Evolutionary conservation across 352 stramenopile species (phyloP), one percentile per base, ranked within the genome.

Genomic region (Phytophthora podocarpi): DNA sequence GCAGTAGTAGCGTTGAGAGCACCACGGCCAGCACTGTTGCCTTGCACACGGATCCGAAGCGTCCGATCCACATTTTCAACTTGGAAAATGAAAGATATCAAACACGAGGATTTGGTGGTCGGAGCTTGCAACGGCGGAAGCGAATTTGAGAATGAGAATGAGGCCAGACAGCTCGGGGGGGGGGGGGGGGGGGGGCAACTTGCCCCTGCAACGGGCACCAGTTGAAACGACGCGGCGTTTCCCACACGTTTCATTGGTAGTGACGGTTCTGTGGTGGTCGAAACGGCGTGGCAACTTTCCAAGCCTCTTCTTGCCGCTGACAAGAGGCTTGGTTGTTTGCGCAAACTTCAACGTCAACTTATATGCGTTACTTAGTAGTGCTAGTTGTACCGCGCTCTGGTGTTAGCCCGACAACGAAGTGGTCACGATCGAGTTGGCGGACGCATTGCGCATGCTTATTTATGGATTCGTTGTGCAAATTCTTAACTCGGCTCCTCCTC

Each of bases 121-220:
- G 12, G 21, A 20, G 18, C 32, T 59, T 61, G 58, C 49, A 66
- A 55, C 50, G 36, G 42, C 54, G 45, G 46, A 51, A 50, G 59
- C 42, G 45, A 59, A 67, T 70, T 74, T 23, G 35, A 34, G 34
- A 72, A 65, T 72, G 59, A 67, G 26, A 21, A 31, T n/a, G n/a
- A n/a, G n/a, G n/a, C n/a, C n/a, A n/a, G n/a, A n/a, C n/a, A n/a
- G n/a, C n/a, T n/a, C n/a, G n/a, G n/a, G n/a, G n/a, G n/a, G n/a
- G n/a, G n/a, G n/a, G n/a, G n/a, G n/a, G n/a, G n/a, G n/a, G n/a
- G n/a, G n/a, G n/a, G n/a, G n/a, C n/a, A n/a, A n/a, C n/a, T n/a
- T n/a, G n/a, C n/a, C n/a, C n/a, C n/a, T n/a, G 30, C 30, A 58
- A 64, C 50, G 15, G 41, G 23, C 23, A 42, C 42, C 36, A 52